Evolutionary conservation across 1,284 basidiomycete genomes (phyloP).

Genomic region (Ustilago lituana): DNA sequence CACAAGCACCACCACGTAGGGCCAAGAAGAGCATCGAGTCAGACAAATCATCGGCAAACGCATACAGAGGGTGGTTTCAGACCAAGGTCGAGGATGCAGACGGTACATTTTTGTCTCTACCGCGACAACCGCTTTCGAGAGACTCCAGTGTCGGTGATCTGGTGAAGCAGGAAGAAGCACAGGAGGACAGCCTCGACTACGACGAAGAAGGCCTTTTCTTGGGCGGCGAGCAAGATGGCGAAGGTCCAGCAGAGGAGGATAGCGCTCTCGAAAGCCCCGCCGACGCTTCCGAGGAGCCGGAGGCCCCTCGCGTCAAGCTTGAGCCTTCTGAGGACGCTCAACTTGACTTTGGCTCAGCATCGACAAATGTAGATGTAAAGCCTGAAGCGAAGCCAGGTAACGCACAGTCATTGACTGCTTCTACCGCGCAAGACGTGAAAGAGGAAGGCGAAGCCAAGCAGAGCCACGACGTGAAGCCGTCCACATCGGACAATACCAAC

Average conservation of each 20-base stretch:
- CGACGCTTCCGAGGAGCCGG: conserved; percentile 8
- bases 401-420: background rate
- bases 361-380: conserved; percentile 1
- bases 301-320: conserved; percentile 22
- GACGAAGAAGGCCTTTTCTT: conserved; percentile 45
- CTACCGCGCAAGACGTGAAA: conserved; percentile 2
- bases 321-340: conserved; percentile 33
- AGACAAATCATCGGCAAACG: conserved; percentile 41
- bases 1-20: conserved; percentile 59
- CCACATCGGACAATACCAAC: conserved; percentile 2
- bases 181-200: conserved; percentile 45
- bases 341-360: conserved; percentile 17
- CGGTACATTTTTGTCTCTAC: conserved; percentile 13
- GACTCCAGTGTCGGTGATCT: conserved; percentile 16
- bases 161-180: conserved; percentile 65
- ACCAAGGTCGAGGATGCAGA: conserved; percentile 31
- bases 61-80: conserved; percentile 56
- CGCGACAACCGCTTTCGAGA: background rate
- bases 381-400: background rate
- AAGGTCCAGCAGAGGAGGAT: conserved; percentile 25
- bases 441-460: conserved; percentile 12
- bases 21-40: conserved; percentile 39
- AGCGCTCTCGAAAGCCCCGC: conserved; percentile 9
- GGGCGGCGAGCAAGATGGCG: conserved; percentile 15
- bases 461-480: conserved; percentile 6